Conservation (phyloP, 163 green algal species). For the Chlamydomonas reinhardtii region DNA sequence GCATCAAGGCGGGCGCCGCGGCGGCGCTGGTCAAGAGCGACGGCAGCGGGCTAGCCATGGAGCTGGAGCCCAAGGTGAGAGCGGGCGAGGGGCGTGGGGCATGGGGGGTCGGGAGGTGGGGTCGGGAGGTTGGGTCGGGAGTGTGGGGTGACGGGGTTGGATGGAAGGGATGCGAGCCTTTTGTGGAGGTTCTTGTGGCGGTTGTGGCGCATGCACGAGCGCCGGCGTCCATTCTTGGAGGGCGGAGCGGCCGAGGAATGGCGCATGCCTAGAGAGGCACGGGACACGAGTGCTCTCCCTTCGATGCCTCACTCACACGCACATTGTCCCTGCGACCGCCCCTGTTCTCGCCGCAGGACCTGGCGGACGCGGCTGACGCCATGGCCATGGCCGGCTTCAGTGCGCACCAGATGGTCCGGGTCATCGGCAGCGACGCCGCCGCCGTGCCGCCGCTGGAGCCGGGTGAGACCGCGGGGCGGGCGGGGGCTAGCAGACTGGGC, state of each 20-base stretch:
- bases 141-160: too few relatives aligned
- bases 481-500: too few relatives aligned
- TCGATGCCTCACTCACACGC: background rate
- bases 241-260: too few relatives aligned
- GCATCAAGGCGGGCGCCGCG: constrained; percentile 10
- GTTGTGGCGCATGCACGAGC: too few relatives aligned
- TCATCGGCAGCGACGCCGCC: constrained; percentile 12
- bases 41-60: background rate
- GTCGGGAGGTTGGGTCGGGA: background rate
- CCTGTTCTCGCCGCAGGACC: background rate
- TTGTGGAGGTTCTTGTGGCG: too few relatives aligned
- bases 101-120: too few relatives aligned
- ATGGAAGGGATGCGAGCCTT: too few relatives aligned
- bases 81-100: background rate
- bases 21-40: background rate
- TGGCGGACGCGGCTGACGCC: constrained; percentile 23
- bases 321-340: too few relatives aligned
- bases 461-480: background rate
- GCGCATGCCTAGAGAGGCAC: too few relatives aligned
- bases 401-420: constrained; percentile 14
- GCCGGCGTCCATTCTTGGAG: too few relatives aligned
- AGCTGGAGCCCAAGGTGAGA: constrained; percentile 3
- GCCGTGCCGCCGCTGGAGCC: constrained; percentile 37
- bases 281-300: too few relatives aligned
- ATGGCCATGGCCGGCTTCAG: constrained; percentile 37